A percentile compares a stretch with the other conserved stretches of the same genome.
These are phyloP conservation scores for Dovyalis caffra DNA, from an alignment of 345 rosid species.

Conservation along the genomic window DNA sequence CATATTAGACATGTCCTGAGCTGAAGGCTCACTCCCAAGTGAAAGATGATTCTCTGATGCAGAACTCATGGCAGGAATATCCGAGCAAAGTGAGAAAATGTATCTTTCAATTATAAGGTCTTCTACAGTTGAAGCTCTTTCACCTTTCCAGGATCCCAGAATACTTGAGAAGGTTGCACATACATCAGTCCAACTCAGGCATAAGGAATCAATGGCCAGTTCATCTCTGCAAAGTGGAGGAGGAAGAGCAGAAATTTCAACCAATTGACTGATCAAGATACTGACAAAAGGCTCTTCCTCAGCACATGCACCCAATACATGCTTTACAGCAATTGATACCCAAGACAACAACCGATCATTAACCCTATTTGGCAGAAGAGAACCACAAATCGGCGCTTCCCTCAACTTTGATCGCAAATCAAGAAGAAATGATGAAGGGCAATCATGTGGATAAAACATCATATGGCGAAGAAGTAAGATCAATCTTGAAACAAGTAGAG, in stretches of 20 bases:
- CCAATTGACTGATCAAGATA: constrained; percentile 60
- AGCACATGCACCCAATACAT: constrained; percentile 46
- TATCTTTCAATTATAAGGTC: constrained; percentile 91
- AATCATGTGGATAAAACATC: constrained; percentile 59
- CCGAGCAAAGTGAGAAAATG: constrained; percentile 77
- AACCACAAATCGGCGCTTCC: constrained; percentile 52
- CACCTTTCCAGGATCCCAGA: constrained; percentile 80
- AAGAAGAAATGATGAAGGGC: constrained; percentile 71
- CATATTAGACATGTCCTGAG: constrained; percentile 46
- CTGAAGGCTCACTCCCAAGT: constrained; percentile 35
- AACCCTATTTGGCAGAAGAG: constrained; percentile 32
- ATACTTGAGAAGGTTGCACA: constrained; percentile 54
- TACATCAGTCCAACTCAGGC: constrained; percentile 55
- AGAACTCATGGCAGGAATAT: constrained; percentile 47
- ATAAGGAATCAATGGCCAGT: constrained; percentile 40
- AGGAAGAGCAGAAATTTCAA: constrained; percentile 61
- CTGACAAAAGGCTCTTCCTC: constrained; percentile 57
- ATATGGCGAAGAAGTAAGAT: constrained; percentile 79
- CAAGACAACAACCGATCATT: constrained; percentile 68
- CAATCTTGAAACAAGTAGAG: constrained; percentile 79
- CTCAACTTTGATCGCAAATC: constrained; percentile 74
- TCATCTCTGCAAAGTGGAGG: constrained; percentile 52
- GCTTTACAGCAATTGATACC: constrained; percentile 54
- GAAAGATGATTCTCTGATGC: constrained; percentile 39
- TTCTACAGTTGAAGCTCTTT: constrained; percentile 59